phyloP scores from a whole-genome alignment of 148 eudicot species.

The Fagopyrum homotropicum region DNA sequence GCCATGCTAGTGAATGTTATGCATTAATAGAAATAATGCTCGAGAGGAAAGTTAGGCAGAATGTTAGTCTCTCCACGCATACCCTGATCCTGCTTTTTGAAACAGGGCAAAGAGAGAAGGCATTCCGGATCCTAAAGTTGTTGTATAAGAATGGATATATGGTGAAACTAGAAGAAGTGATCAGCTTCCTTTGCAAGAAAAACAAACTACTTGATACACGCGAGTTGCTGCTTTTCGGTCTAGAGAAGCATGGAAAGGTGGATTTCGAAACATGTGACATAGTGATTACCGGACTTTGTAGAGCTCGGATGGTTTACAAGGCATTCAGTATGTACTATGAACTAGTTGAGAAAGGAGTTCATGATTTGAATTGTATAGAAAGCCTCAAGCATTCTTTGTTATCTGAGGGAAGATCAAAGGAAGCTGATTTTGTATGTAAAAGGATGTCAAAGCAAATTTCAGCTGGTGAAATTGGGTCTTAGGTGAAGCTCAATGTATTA shows the following conservation, averaged over 20 bases:
- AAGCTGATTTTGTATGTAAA: conserved; percentile 37
- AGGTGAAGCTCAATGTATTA: not conserved
- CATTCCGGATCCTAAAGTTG: conserved; percentile 20
- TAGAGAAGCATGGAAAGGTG: conserved; percentile 22
- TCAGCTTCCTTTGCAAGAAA: conserved; percentile 22
- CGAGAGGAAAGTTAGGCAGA: conserved; percentile 32
- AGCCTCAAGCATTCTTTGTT: conserved; percentile 24
- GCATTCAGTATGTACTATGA: conserved; percentile 37
- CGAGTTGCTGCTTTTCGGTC: conserved; percentile 23
- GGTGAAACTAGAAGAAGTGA: conserved; percentile 25
- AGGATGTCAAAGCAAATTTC: conserved; percentile 20
- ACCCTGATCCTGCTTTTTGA: conserved; percentile 24
- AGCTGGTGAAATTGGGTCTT: not conserved
- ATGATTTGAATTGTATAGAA: conserved; percentile 23
- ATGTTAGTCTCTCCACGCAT: conserved; percentile 28
- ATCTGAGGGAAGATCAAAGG: conserved; percentile 31
- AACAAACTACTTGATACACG: conserved; percentile 26
- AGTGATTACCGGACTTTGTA: conserved; percentile 30
- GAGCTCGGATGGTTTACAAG: conserved; percentile 16
- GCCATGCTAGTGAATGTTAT: conserved; percentile 27
- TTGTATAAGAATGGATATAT: conserved; percentile 31
- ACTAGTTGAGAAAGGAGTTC: conserved; percentile 30
- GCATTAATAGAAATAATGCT: conserved; percentile 30
- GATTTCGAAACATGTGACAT: conserved; percentile 17
- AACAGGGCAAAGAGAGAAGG: conserved; percentile 22